Percentiles rank a stretch among this genome's conserved stretches.
phyloP scores from a whole-genome alignment of 495 filamentous ascomycete genomes.

The Aspergillus mulundensis region DNA sequence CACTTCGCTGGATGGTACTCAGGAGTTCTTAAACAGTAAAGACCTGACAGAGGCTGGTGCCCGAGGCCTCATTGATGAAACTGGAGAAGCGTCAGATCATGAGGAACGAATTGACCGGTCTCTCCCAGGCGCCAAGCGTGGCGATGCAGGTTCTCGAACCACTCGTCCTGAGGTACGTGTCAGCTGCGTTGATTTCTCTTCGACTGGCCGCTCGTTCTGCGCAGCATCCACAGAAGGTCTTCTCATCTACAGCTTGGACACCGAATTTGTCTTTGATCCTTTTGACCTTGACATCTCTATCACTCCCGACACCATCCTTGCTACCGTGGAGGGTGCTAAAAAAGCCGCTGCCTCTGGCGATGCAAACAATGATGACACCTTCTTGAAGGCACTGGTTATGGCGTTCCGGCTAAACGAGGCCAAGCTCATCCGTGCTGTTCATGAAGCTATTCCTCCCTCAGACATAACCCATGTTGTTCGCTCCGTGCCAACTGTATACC shows the following conservation, averaged over 20 bases:
- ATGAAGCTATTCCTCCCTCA: slow-evolving; percentile 71
- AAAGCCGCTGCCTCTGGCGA: slow-evolving; percentile 25
- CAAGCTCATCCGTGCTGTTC: slow-evolving; percentile 73
- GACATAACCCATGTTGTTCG: slow-evolving; percentile 76
- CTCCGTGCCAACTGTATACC: slow-evolving; percentile 79
- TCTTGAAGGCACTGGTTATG: slow-evolving; percentile 91
- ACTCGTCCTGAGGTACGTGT: slow-evolving; percentile 83
- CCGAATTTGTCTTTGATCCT: slow-evolving; percentile 75
- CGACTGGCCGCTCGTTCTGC: slow-evolving; percentile 85
- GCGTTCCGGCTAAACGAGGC: slow-evolving; percentile 88
- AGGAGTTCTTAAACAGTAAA: slow-evolving; percentile 91
- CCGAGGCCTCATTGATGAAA: slow-evolving; percentile 72
- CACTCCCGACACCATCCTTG: slow-evolving; percentile 75
- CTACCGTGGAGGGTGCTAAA: slow-evolving; percentile 56
- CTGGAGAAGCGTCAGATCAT: slow-evolving; percentile 82
- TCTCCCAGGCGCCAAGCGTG: slow-evolving; percentile 85
- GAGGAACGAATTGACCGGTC: slow-evolving; percentile 77
- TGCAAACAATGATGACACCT: slow-evolving; percentile 59
- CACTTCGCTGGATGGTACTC: slow-evolving; percentile 87
- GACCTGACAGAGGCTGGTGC: slow-evolving; percentile 89
- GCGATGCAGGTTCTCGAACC: slow-evolving; percentile 73
- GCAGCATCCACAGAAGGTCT: slow-evolving; percentile 93
- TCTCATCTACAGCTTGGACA: slow-evolving; percentile 86
- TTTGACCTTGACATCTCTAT: slow-evolving; percentile 93
- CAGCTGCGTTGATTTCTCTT: slow-evolving; percentile 77